Evolutionary conservation across 257 asterid genomes (phyloP).

Genomic region (Solanum dulcamara): DNA sequence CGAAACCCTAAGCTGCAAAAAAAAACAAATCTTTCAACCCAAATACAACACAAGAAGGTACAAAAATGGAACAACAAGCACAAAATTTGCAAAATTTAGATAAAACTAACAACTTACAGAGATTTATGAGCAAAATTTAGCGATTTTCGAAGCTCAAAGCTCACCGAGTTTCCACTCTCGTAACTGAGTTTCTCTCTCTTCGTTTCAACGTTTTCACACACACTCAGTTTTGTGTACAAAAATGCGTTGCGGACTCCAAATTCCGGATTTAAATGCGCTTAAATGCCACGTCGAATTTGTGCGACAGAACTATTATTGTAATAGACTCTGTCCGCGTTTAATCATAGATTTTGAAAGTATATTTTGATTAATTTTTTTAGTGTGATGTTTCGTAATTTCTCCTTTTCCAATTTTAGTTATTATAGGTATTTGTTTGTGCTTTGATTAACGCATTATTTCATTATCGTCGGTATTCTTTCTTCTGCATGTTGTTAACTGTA

Average conservation of each 20-base stretch:
- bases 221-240: conserved; percentile 8
- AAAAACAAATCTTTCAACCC: not conserved
- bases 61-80: not conserved
- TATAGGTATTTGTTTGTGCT: not conserved
- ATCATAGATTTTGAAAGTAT: not conserved
- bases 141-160: conserved; percentile 3
- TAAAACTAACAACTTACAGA: conserved; percentile 12
- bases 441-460: too few relatives aligned
- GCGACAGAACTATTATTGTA: conserved; percentile 17
- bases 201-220: conserved; percentile 18
- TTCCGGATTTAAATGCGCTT: conserved; percentile 58
- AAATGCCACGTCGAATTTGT: conserved; percentile 44
- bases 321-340: not conserved
- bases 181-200: conserved; percentile 1
- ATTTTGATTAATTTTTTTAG: too few relatives aligned
- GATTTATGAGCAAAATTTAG: conserved; percentile 10
- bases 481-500: too few relatives aligned
- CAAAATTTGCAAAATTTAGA: not conserved
- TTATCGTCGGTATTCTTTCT: too few relatives aligned
- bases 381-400: not conserved
- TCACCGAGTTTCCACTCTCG: conserved; percentile 3
- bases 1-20: conserved; percentile 36
- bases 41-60: not conserved
- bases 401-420: not conserved
- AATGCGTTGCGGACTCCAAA: conserved; percentile 59